Percentiles rank a stretch among this genome's conserved stretches.
These are phyloP conservation scores for Hymenotorrendiella dingleyae DNA, from an alignment of 2,329 filamentous ascomycete species.

Conservation along the genomic window DNA sequence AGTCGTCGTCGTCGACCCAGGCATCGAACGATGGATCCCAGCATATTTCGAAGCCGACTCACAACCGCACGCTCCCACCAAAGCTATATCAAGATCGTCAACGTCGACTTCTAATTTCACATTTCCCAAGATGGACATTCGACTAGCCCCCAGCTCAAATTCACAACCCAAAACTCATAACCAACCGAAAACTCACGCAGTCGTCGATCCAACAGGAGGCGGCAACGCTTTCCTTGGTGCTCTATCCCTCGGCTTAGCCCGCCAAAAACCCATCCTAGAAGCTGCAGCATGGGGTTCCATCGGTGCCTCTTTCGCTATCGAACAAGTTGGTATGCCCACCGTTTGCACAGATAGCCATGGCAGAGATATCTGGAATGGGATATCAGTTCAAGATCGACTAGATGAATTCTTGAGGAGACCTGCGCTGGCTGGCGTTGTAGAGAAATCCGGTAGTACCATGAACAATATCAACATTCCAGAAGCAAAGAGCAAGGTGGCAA, in stretches of 20 bases:
- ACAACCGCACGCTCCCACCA: neutral
- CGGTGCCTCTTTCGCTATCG: slow-evolving; percentile 86
- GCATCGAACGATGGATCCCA: slow-evolving; percentile 68
- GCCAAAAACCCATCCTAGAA: slow-evolving; percentile 57
- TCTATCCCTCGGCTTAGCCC: slow-evolving; percentile 51
- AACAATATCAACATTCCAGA: no score
- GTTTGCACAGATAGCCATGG: slow-evolving; percentile 36
- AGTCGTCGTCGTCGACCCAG: slow-evolving; percentile 43
- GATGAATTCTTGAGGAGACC: slow-evolving; percentile 36
- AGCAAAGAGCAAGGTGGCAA: no score
- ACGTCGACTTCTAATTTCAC: neutral
- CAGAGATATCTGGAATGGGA: slow-evolving; percentile 57
- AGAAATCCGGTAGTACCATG: no score
- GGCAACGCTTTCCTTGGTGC: slow-evolving; percentile 81
- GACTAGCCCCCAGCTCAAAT: neutral
- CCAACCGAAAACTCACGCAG: slow-evolving; percentile 42
- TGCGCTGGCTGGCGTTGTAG: neutral
- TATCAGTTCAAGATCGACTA: slow-evolving; percentile 46
- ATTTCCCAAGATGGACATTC: neutral
- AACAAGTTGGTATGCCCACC: slow-evolving; percentile 80
- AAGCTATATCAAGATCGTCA: no score
- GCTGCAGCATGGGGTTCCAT: slow-evolving; percentile 75
- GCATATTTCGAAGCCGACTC: slow-evolving; percentile 55
- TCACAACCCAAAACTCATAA: no score
- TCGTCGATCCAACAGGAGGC: slow-evolving; percentile 90